Evolutionary conservation across 371 early-diverging fungal species (phyloP).

Genomic region (Mucor plumbeus): DNA sequence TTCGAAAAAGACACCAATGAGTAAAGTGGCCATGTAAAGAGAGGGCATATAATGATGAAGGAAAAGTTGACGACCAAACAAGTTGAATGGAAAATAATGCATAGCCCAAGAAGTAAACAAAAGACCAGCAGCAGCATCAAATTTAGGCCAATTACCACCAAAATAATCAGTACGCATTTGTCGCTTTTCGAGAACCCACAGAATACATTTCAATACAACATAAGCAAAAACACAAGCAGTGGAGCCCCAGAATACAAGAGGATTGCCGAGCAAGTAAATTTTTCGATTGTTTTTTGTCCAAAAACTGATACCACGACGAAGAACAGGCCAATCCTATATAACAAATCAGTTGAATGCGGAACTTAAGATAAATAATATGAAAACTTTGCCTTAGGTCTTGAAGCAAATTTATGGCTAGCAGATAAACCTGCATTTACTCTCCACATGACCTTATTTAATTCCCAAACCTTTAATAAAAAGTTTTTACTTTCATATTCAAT

Average conservation of each 20-base stretch:
- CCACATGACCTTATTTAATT: constrained; percentile 87
- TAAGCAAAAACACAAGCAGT: constrained; percentile 68
- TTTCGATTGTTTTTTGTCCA: constrained; percentile 78
- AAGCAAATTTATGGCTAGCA: constrained; percentile 89
- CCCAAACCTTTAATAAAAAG: constrained; percentile 84
- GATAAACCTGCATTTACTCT: constrained; percentile 83
- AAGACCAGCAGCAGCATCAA: constrained; percentile 68
- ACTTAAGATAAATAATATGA: neutral
- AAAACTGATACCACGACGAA: constrained; percentile 90
- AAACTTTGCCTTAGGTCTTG: constrained; percentile 60
- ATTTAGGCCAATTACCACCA: neutral
- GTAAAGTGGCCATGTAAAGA: constrained; percentile 80
- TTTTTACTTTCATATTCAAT: constrained; percentile 54
- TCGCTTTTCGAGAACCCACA: constrained; percentile 73
- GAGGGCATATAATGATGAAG: constrained; percentile 98
- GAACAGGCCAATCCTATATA: constrained; percentile 75
- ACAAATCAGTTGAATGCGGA: neutral
- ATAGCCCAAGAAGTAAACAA: constrained; percentile 84
- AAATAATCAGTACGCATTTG: constrained; percentile 42
- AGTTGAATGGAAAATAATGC: constrained; percentile 96
- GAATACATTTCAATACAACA: constrained; percentile 58
- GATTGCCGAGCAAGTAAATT: constrained; percentile 97
- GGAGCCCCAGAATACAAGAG: constrained; percentile 89
- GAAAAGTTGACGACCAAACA: constrained; percentile 95
- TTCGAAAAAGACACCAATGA: constrained; percentile 75